Base-by-base conservation (phyloP, 352 stramenopile species). In the Phytophthora ohioensis region DNA sequence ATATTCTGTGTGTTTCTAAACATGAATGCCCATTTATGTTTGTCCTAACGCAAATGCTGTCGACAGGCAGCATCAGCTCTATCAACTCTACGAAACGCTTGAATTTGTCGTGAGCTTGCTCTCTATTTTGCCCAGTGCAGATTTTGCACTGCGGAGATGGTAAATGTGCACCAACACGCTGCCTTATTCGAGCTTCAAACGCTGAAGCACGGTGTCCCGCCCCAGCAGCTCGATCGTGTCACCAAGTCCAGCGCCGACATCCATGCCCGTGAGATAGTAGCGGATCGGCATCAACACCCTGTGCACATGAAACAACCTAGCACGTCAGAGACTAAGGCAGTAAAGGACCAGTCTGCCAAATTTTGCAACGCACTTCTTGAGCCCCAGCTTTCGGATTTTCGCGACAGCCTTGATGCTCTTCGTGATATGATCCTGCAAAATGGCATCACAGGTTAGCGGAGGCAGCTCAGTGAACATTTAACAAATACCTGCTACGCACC, bases 281-380 rank as follows among this genome's bases (percentile, higher is more conserved):
- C 89, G 89, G 52, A 95, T 84, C 9, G 89, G 87, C 89, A 96
- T 96, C n/a, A 95, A 73, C 46, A 95, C 84, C 55, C 88, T 95
- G 34, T 34, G 71, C 3, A 62, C 12, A 76, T 11, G 21, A 27
- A 46, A 59, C 10, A 30, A 62, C 13, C 63, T 31, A 36, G 21
- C 21, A 8, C 58, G n/a, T 43, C 12, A 57, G 27, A 49, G 39
- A 63, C 7, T 34, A 62, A 10, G 17, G 15, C 4, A 11, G 15
- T 36, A 15, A 10, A 35, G 35, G 53, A 46, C 13, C 57, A 49
- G 12, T 4, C 52, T 58, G 10, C 6, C 46, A 32, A 31, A 12
- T 55, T 62, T 47, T 31, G 11, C 10, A 70, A 79, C 87, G 11
- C 55, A 96, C 89, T 90, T 91, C 64, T 96, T 96, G 30, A 95